Evolutionary conservation across 1,139 yeast species (phyloP), one percentile per base, ranked within the genome.

Genomic region (Torulaspora globosa): DNA sequence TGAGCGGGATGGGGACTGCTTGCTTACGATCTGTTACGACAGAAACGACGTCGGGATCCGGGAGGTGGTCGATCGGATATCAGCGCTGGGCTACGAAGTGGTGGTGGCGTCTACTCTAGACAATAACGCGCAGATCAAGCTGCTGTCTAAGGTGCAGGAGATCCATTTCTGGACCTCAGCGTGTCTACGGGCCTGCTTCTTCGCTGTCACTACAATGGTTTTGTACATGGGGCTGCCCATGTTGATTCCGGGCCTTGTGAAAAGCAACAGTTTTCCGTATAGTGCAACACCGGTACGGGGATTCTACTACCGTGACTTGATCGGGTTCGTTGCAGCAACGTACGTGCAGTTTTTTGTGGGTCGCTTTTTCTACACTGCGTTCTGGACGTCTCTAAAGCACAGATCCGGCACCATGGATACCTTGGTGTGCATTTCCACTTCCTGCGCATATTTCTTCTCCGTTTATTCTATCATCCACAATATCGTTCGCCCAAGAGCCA

Each of bases 391-490:
- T n/a, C 52, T 89, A 14, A 70, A 70, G 46, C 88, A 84, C 56
- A 75, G 80, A 6, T 74, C 84, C 39, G 96, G 97, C n/a, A 89
- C 94, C 16, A 94, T 94, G 98, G 98, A 94, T 66, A 88, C 90
- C 1, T 73, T 94, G 51, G 92, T 94, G 30, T 81, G 86, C 47
- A 72, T 86, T 26, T 88, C 97, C 2, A 89, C 97, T 0, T 70
- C 83, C 41, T 80, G 86, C 26, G 86, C 97, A 2, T 92, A 80
- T 60, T 51, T 72, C 12, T 92, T 87, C 59, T 88, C 97, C 1
- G 60, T 84, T 0, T 65, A 80, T 21, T 76, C 94, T 0, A 79
- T 64, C 80, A 52, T 45, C 72, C 3, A 66, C 72, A 45, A 75
- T 72, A 19, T 57, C 70, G 60, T 62, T 45, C 62, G 55, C 66